Evolutionary conservation across 129 eudicot genomes (phyloP).

Genomic region (Ambrosia trifida): DNA sequence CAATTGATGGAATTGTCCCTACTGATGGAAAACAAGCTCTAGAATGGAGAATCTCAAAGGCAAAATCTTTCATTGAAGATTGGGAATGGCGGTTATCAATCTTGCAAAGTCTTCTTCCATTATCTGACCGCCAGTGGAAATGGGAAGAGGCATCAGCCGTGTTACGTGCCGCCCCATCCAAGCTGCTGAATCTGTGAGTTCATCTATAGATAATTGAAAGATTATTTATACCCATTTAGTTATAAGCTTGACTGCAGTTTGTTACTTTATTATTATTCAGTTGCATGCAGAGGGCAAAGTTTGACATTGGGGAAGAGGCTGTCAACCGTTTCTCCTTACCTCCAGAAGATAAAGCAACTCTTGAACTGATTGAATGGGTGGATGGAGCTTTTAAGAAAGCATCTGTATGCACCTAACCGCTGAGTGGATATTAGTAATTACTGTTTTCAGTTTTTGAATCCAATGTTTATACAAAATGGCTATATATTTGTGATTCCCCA

Average conservation of each 20-base stretch:
- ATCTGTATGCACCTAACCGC: slow-evolving; percentile 66
- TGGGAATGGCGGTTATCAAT: slow-evolving; percentile 99
- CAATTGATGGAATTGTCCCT: slow-evolving; percentile 45
- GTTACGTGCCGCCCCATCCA: slow-evolving; percentile 97
- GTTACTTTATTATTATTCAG: slow-evolving; percentile 45
- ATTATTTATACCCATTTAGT: slow-evolving; percentile 9
- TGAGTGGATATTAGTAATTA: slow-evolving; percentile 7
- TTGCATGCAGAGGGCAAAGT: slow-evolving; percentile 97
- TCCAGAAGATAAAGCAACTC: slow-evolving; percentile 97
- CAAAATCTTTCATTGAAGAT: slow-evolving; percentile 81
- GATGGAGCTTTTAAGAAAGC: slow-evolving; percentile 86
- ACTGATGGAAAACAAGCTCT: slow-evolving; percentile 66
- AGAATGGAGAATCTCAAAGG: slow-evolving; percentile 86
- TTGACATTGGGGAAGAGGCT: slow-evolving; percentile 97
- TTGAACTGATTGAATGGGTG: slow-evolving; percentile 95
- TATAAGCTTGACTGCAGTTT: slow-evolving; percentile 27
- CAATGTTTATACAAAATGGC: slow-evolving; percentile 10
- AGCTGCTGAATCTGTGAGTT: slow-evolving; percentile 93
- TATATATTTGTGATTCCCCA: slow-evolving; percentile 27
- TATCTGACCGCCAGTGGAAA: slow-evolving; percentile 94
- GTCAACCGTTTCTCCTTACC: slow-evolving; percentile 85
- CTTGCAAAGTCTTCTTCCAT: slow-evolving; percentile 81
- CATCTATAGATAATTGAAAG: not conserved
- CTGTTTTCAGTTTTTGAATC: not conserved
- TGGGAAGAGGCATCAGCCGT: slow-evolving; percentile 96